Conservation (phyloP, 2,329 filamentous ascomycete species). For the Torrubiella hemipterigena region DNA sequence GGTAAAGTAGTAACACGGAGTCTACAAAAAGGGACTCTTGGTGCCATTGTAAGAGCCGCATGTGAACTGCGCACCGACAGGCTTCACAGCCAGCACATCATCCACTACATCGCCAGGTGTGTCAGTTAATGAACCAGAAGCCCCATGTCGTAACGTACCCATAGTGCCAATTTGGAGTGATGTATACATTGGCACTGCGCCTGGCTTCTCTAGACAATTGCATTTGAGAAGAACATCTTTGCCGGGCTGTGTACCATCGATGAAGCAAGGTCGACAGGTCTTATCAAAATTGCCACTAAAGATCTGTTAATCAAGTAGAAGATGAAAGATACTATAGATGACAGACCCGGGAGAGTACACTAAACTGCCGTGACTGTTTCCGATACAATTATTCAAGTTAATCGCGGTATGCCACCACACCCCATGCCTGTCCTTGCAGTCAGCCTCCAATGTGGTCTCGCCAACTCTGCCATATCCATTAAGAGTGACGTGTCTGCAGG, state of each 20-base stretch:
- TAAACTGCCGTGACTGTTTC: conserved; percentile 9
- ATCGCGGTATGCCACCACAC: conserved; percentile 14
- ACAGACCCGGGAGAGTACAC: conserved; percentile 10
- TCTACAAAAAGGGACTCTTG: conserved; percentile 5
- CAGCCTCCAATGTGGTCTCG: conserved; percentile 10
- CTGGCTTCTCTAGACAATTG: conserved; percentile 8
- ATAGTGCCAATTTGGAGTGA: conserved; percentile 9
- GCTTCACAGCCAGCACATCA: conserved; percentile 7
- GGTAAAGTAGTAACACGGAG: neutral
- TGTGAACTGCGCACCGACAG: conserved; percentile 9
- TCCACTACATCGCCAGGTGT: conserved; percentile 4
- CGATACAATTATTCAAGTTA: conserved; percentile 14
- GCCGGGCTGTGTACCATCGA: conserved; percentile 2
- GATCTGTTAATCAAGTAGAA: no score
- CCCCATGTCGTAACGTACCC: conserved; percentile 3
- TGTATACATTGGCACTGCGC: conserved; percentile 5
- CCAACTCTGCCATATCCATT: conserved; percentile 10
- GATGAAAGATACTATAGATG: no score
- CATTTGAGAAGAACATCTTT: conserved; percentile 9
- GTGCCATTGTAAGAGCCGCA: conserved; percentile 11
- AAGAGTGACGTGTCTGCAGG: conserved; percentile 12
- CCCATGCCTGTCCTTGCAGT: conserved; percentile 9
- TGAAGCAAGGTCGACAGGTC: conserved; percentile 11
- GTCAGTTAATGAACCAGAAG: neutral
- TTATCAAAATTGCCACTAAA: conserved; percentile 11